These are phyloP conservation scores for Aspergillus kassunensis DNA, from an alignment of 495 filamentous ascomycete genomes.

Conservation along the genomic window DNA sequence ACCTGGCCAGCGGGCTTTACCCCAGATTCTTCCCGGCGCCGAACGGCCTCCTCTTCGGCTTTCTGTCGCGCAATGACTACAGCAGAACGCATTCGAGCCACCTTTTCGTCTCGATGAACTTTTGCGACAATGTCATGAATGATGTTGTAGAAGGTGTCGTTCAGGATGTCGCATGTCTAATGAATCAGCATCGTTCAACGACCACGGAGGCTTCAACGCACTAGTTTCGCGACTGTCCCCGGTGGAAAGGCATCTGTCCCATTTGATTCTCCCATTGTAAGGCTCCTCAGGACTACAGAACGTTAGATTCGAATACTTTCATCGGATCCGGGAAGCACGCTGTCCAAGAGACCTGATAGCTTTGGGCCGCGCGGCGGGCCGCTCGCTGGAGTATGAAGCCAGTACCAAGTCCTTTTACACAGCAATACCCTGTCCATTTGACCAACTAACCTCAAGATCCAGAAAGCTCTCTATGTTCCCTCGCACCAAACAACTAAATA, in stretches of 20 bases:
- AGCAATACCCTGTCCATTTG: too few relatives aligned
- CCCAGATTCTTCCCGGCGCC: conserved; percentile 34
- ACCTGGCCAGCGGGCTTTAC: conserved; percentile 29
- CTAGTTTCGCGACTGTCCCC: conserved; percentile 45
- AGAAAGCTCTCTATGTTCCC: neutral
- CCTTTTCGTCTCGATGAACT: conserved; percentile 70
- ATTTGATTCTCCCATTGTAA: conserved; percentile 38
- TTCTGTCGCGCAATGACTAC: conserved; percentile 67
- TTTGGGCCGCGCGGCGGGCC: neutral
- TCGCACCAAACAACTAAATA: neutral
- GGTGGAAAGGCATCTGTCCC: conserved; percentile 33
- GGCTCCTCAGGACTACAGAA: neutral
- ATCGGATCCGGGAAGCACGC: neutral
- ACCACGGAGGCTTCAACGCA: conserved; percentile 18
- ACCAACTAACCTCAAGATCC: conserved; percentile 7
- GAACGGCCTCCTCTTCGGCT: conserved; percentile 47
- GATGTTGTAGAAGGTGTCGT: conserved; percentile 69
- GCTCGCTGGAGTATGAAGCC: neutral
- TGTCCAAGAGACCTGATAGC: neutral
- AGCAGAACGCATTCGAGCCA: conserved; percentile 66
- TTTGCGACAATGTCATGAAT: conserved; percentile 67
- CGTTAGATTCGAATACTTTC: conserved; percentile 4
- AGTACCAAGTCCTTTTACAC: neutral
- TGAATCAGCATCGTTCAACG: conserved; percentile 2
- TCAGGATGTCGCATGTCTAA: conserved; percentile 52